These are phyloP conservation scores for Halophytophthora polymorphica DNA, from an alignment of 352 stramenopile species.

Conservation along the genomic window DNA sequence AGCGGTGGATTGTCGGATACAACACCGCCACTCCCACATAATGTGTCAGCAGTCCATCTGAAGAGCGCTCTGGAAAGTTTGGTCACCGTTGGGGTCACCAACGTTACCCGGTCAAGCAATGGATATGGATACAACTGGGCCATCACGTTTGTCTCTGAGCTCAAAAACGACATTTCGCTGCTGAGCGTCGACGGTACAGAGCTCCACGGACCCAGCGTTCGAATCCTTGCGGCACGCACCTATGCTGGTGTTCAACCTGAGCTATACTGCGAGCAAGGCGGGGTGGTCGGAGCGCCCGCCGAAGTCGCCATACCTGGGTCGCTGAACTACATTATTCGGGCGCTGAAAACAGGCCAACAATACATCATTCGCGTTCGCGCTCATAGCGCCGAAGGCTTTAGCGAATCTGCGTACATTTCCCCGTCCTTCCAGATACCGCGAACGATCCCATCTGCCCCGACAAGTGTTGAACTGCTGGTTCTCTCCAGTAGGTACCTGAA, in stretches of 20 bases:
- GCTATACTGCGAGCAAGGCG: constrained; percentile 74
- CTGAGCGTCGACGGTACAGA: constrained; percentile 89
- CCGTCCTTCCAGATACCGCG: constrained; percentile 55
- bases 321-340: constrained; percentile 35
- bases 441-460: constrained; percentile 35
- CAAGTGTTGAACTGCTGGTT: constrained; percentile 40
- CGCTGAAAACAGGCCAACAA: constrained; percentile 49
- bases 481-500: constrained; percentile 78
- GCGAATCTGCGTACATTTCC: constrained; percentile 40
- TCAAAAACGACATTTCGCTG: constrained; percentile 73
- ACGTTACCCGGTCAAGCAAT: constrained; percentile 84
- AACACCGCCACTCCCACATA: constrained; percentile 83
- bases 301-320: constrained; percentile 30
- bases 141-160: constrained; percentile 91
- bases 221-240: constrained; percentile 71
- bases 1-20: constrained; percentile 70
- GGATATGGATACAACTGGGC: constrained; percentile 96
- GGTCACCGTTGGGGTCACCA: constrained; percentile 84
- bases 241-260: constrained; percentile 63
- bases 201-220: constrained; percentile 89
- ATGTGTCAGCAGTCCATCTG: constrained; percentile 82
- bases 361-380: constrained; percentile 66
- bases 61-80: constrained; percentile 89
- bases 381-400: constrained; percentile 61
- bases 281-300: constrained; percentile 22